Base-by-base conservation (phyloP, 352 stramenopile genomes). In the Phytophthora hibernalis region DNA sequence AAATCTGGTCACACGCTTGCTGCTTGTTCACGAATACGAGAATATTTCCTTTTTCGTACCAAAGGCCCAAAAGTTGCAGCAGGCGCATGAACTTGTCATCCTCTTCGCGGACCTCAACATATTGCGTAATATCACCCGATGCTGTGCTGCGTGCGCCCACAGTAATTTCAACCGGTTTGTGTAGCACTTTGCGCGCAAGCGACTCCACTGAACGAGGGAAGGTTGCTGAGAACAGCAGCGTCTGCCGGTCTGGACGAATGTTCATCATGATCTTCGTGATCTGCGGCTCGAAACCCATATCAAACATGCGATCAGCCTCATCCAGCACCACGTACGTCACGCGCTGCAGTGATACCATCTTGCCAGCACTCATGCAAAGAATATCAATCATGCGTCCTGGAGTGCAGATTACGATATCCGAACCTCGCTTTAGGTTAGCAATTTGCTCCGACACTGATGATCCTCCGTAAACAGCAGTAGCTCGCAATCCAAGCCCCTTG, bases 21-120 rank as follows among this genome's bases (percentile, higher is more conserved):
- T 99, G 97, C n/a, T 96, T 99, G 74, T 99, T 98, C 37, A 99
- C 98, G 80, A 99, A 99, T 11, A 99, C 92, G 35, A 99, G 87
- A 8, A 99, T 90, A 55, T 99, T 98, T 42, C 97, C 98, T 45
- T 95, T 97, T 61, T 99, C 97, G 59, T 99, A 98, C 90, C 89
- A 98, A 16, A 98, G 71, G 24, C 96, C 96, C 6, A 99, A 82
- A 22, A 99, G 73, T 68, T 99, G 97, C 16, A 99, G 81, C 35
- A 99, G 73, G 1, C 98, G 90, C 78, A 99, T 95, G 69, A 99
- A 99, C 76, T 99, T 99, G 76, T 99, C 96, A 59, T 98, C 85
- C 65, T 99, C 97, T 71, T 99, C 95, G n/a, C 97, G 90, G 15
- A 99, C 92, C 82, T 99, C 98, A 15, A 99, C 97, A 61, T 98